Base-by-base conservation (phyloP, 257 asterid species). In the Haberlea rhodopensis region DNA sequence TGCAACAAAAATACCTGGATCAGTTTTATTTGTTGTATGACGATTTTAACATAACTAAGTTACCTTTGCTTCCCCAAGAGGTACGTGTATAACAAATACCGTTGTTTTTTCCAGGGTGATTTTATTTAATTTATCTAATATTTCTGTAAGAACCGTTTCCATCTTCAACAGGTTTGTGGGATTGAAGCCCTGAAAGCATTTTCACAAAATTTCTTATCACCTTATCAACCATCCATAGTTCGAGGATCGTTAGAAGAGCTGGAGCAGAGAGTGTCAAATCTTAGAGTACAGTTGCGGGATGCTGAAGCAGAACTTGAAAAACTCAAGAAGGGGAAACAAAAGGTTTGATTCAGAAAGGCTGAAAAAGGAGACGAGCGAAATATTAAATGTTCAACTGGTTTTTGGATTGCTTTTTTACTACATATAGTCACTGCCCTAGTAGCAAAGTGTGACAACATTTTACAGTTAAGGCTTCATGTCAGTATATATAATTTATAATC, bases 21-120 rank as follows among this genome's bases (percentile, higher is more conserved):
- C 98, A 89, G 72, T 92, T 92, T 65, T 89, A 92, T 91, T 82
- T 85, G 89, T 61, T 92, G 58, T 92, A 92, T 16, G 97, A 92
- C 2, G 97, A 92, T 69, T 92, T 92, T 65, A 53, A 87, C 85
- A 87, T 92, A 65, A 89, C 97, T 9, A 92, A 92, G 85, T 69
- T 89, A 84, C 98, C 97, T 5, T 79, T 92, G 82, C 88, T 92
- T 57, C 97, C 98, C 60, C 84, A 89, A 82, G 98, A 92, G 97
- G 98, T 92, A 80, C 5, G 34, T 20, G 7, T 16, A 16, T 24
- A 45, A n/a, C 20, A 8, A 61, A 15, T 22, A 7, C n/a, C 18
- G 0, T 24, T 5, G 20, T 20, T 25, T 28, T 9, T 27, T 24
- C 53, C 45, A 13, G 0, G 19, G 8, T 19, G 24, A 10, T 45